phyloP scores from a whole-genome alignment of 2,329 filamentous ascomycete species.

The Aspergillus pseudotamarii region DNA sequence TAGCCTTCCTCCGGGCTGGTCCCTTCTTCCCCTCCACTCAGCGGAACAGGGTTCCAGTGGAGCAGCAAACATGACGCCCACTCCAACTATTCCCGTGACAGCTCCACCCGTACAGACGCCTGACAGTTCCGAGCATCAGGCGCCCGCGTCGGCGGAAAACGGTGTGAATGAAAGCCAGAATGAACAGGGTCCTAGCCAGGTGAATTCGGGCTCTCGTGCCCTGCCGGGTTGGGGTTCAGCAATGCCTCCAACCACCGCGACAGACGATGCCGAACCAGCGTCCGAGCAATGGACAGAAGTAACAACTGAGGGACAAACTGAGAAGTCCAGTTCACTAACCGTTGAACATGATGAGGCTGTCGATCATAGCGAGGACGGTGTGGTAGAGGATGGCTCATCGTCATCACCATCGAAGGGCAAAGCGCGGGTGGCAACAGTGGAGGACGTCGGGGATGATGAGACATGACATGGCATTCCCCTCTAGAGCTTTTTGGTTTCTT shows the following conservation, averaged over 20 bases:
- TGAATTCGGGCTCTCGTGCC: slow-evolving; percentile 1
- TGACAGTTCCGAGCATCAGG: neutral
- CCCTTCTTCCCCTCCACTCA: slow-evolving; percentile 34
- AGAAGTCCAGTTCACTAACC: slow-evolving; percentile 9
- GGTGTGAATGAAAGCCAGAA: neutral
- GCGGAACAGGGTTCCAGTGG: slow-evolving; percentile 13
- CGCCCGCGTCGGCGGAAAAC: slow-evolving; percentile 4
- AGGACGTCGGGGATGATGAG: slow-evolving; percentile 38
- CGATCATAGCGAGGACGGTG: neutral
- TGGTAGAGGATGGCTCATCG: slow-evolving; percentile 14
- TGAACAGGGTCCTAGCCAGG: slow-evolving; percentile 3
- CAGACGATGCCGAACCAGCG: slow-evolving; percentile 25
- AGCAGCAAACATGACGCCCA: slow-evolving; percentile 5
- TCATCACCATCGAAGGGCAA: slow-evolving; percentile 39
- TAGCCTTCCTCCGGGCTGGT: slow-evolving; percentile 55
- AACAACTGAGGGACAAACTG: slow-evolving; percentile 21
- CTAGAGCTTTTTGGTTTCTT: slow-evolving; percentile 2
- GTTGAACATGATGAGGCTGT: neutral
- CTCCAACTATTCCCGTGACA: slow-evolving; percentile 10
- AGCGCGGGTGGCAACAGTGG: slow-evolving; percentile 36
- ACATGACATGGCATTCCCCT: slow-evolving; percentile 10
- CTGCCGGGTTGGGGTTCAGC: slow-evolving; percentile 25
- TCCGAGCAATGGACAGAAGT: slow-evolving; percentile 37
- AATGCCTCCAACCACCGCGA: slow-evolving; percentile 11
- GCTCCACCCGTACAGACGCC: neutral